Base-by-base conservation (phyloP, 2,329 filamentous ascomycete species). In the Trichoderma pleuroti region DNA sequence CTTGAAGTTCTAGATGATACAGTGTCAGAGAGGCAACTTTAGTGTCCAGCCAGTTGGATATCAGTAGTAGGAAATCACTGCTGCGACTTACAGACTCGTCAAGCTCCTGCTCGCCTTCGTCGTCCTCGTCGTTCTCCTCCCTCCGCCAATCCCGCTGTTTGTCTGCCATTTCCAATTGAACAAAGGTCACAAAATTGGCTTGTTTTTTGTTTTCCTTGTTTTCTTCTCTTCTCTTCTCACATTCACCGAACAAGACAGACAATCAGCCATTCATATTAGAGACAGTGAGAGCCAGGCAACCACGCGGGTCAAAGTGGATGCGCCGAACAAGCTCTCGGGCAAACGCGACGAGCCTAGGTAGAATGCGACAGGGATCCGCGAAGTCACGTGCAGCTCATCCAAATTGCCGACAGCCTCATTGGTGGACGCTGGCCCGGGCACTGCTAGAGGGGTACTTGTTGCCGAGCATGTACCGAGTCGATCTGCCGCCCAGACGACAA, bases 1-100 rank as follows among this genome's bases (percentile, higher is more conserved):
- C 83, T 94, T 97, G 84, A 96, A 99, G 80, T 90, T 91, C 93
- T 95, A 75, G 56, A n/a, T 16, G 12, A 34, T 30, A 63, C 39
- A 10, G 30, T 57, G 39, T 68, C 67, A 59, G 52, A 49, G 10
- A 24, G 21, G 3, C 21, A n/a, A 21, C 36, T 32, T 9, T n/a
- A 49, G 11, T 36, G 9, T 24, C 21, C 56, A 39, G 30, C 21
- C 11, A n/a, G 30, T 46, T 24, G 56, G 36, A 18, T 39, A 39
- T 16, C n/a, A 26, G 39, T 5, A 28, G 26, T 28, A 28, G 26
- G 26, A 5, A 5, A 5, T 21, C 4, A 18, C 2, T 12, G 1
- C 24, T n/a, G 56, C 30, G 34, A 74, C 83, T 75, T 81, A 91
- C 88, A 57, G 84, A 84, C 75, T 93, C 91, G 73, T 92, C 90